Evolutionary conservation across 768 basidiomycete genomes (phyloP).

Genomic region (Amanita inopinata): DNA sequence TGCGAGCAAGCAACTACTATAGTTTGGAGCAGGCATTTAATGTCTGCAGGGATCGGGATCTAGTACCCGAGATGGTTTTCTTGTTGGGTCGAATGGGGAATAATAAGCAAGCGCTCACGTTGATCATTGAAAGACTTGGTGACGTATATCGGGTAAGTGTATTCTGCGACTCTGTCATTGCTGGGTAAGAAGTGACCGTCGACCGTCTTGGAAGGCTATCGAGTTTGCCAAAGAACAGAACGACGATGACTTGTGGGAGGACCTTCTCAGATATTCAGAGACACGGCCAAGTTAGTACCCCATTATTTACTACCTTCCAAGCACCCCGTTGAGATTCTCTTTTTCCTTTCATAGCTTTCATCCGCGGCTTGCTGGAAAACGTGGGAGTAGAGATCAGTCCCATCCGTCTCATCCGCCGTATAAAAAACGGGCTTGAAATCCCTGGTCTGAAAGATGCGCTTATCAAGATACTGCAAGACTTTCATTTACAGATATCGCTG

Average conservation of each 20-base stretch:
- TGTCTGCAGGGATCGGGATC: constrained; percentile 75
- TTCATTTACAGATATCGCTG: constrained; percentile 87
- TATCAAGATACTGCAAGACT: constrained; percentile 95
- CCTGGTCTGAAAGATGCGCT: constrained; percentile 89
- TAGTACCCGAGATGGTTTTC: constrained; percentile 96
- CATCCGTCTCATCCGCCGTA: constrained; percentile 85
- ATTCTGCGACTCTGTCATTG: background rate
- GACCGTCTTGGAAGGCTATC: constrained; percentile 54
- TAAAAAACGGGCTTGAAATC: constrained; percentile 94
- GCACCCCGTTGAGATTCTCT: background rate
- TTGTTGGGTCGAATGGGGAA: constrained; percentile 96
- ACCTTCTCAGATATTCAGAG: constrained; percentile 88
- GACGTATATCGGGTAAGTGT: constrained; percentile 76
- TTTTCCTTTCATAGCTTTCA: constrained; percentile 54
- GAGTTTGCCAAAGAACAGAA: constrained; percentile 97
- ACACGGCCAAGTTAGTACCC: constrained; percentile 65
- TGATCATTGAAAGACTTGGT: constrained; percentile 91
- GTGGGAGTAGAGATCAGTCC: constrained; percentile 96
- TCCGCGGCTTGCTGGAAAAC: constrained; percentile 89
- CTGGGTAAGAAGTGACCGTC: background rate
- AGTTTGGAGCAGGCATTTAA: constrained; percentile 87
- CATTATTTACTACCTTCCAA: background rate
- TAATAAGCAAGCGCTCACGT: constrained; percentile 85
- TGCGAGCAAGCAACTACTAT: constrained; percentile 86
- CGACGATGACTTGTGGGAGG: constrained; percentile 97